These are phyloP conservation scores for Komagataea norvegica DNA, from an alignment of 1,139 yeast species.

Conservation along the genomic window DNA sequence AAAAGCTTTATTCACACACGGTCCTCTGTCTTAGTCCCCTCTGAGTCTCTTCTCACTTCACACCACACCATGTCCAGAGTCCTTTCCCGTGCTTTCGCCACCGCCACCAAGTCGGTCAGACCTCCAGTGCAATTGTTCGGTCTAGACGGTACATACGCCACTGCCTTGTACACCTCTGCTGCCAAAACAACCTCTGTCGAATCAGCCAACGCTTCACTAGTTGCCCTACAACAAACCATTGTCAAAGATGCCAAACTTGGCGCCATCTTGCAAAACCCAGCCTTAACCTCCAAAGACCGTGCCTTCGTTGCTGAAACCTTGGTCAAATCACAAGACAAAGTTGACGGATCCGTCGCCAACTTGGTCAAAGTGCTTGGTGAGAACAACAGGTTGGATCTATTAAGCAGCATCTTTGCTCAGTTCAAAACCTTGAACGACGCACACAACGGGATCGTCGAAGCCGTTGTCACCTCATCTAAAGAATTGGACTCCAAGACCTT, in stretches of 20 bases:
- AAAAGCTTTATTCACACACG: too few relatives aligned
- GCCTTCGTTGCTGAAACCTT: conserved; percentile 59
- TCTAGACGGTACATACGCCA: conserved; percentile 94
- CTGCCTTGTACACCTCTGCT: conserved; percentile 91
- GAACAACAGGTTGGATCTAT: conserved; percentile 83
- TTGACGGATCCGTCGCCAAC: conserved; percentile 76
- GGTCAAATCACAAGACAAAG: conserved; percentile 41
- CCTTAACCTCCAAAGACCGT: conserved; percentile 75
- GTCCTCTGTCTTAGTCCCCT: conserved; percentile 15
- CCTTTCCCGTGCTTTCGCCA: conserved; percentile 58
- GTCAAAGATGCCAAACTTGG: conserved; percentile 59
- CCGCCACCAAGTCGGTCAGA: conserved; percentile 55
- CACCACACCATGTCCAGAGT: conserved; percentile 10
- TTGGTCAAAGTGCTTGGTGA: conserved; percentile 84
- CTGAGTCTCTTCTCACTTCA: conserved; percentile 23
- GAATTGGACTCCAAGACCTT: conserved; percentile 80
- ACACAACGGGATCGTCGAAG: conserved; percentile 87
- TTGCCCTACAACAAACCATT: conserved; percentile 52
- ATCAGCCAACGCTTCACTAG: conserved; percentile 64
- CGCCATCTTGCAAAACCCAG: conserved; percentile 72
- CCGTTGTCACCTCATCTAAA: conserved; percentile 84
- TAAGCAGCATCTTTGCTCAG: conserved; percentile 62
- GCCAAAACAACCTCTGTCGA: conserved; percentile 77
- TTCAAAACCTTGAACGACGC: conserved; percentile 82
- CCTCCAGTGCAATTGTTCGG: conserved; percentile 96